Base-by-base conservation (phyloP, 352 stramenopile species). In the Pythium folliculosum region DNA sequence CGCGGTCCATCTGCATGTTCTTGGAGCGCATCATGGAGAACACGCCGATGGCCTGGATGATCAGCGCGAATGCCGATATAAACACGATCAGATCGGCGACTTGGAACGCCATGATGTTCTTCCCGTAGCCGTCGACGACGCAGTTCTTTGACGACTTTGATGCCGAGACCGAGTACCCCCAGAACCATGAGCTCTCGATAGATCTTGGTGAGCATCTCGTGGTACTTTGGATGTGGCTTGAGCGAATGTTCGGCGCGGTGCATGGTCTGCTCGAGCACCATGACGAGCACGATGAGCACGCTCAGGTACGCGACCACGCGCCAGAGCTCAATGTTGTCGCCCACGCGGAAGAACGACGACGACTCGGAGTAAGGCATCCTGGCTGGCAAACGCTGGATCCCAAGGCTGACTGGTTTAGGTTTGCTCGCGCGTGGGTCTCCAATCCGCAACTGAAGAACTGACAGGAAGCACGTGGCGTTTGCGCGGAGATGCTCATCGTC, bases 161-260 rank as follows among this genome's bases (percentile, higher is more conserved):
- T 72, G 5, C 73, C 49, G 23, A 80, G 59, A 48, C 69, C 71
- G 45, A 80, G 65, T 16, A 80, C 35, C 0, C 73, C 73, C 10
- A 71, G 65, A 53, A 67, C 67, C 65, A 67, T 67, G 38, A 71
- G 57, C 25, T 71, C 66, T 43, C 65, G 22, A 23, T 58, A 89
- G 10, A 71, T 72, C 48, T 89, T 90, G 8, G 68, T 78, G 22
- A 89, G 60, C 75, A 90, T 90, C 23, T 89, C 75, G 52, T 84
- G 62, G 54, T 88, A 90, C 62, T 89, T 90, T 19, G 77, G 75
- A 53, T 82, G 84, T 21, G 63, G 70, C 5, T 75, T 57, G 25
- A 86, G 63, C 55, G 76, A 68, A 60, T 87, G 75, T 35, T 90
- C 77, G 8, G 86, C 60, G 21, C 66, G 44, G 49, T 90, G 80